Percentiles rank a stretch among this genome's conserved stretches.
Conservation (phyloP, 2,329 filamentous ascomycete species). For the Trichophyton verrucosum region DNA sequence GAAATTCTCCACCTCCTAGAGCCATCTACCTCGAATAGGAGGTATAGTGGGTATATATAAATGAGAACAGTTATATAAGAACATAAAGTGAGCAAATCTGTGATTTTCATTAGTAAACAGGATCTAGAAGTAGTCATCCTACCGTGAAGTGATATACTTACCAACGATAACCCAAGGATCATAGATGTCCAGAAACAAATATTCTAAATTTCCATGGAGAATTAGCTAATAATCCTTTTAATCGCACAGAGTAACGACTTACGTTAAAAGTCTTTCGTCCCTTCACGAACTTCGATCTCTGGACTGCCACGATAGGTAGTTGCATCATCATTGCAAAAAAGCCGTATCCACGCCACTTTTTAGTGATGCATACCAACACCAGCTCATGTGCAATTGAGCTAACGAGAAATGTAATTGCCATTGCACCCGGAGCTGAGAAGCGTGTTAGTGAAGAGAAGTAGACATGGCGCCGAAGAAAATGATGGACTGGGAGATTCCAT, state of each 20-base stretch:
- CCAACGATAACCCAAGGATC: constrained; percentile 72
- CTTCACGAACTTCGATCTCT: constrained; percentile 65
- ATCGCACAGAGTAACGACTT: constrained; percentile 13
- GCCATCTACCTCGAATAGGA: not conserved
- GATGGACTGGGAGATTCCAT: constrained; percentile 97
- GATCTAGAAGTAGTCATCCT: not conserved
- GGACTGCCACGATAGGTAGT: constrained; percentile 84
- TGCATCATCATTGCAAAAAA: constrained; percentile 94
- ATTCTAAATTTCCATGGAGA: constrained; percentile 39
- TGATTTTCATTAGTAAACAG: constrained; percentile 1
- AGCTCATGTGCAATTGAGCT: constrained; percentile 84
- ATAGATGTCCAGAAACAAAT: constrained; percentile 85
- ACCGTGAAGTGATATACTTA: constrained; percentile 27
- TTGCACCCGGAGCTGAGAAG: constrained; percentile 65
- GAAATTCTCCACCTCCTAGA: not conserved
- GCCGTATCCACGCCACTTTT: constrained; percentile 89
- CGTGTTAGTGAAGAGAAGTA: constrained; percentile 70
- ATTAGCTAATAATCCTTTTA: not conserved
- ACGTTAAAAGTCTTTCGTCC: constrained; percentile 64
- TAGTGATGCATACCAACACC: constrained; percentile 95
- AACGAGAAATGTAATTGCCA: constrained; percentile 81
- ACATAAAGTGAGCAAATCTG: constrained; percentile 51
- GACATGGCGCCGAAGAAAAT: constrained; percentile 87
- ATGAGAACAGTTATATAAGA: constrained; percentile 31
- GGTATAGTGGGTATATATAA: not conserved